phyloP scores from a whole-genome alignment of 2,329 filamentous ascomycete species.

The Ascochyta pisi region DNA sequence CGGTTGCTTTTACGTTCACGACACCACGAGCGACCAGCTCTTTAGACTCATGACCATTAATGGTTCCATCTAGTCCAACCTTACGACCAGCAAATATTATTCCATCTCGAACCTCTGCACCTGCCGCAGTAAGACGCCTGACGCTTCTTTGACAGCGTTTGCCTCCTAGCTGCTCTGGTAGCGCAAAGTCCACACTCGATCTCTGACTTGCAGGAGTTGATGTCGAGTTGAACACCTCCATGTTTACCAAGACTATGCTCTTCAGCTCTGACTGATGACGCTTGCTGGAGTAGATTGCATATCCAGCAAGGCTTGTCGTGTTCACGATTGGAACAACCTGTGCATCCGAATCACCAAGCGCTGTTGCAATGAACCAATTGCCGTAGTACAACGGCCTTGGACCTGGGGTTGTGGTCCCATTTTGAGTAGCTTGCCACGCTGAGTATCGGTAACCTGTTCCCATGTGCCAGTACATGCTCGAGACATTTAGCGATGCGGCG shows the following conservation, averaged over 20 bases:
- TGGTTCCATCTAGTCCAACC: conserved; percentile 16
- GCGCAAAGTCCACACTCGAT: conserved; percentile 8
- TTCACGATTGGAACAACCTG: conserved; percentile 21
- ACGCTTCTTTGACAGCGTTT: conserved; percentile 9
- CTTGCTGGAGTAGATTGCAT: conserved; percentile 17
- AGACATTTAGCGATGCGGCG: conserved; percentile 60
- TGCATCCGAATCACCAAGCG: conserved; percentile 54
- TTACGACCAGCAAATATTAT: conserved; percentile 19
- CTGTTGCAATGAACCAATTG: conserved; percentile 63
- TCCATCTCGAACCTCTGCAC: conserved; percentile 17
- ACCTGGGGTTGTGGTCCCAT: conserved; percentile 64
- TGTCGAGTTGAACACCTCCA: conserved; percentile 24
- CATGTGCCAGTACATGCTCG: conserved; percentile 68
- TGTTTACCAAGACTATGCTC: conserved; percentile 25
- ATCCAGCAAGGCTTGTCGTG: conserved; percentile 17
- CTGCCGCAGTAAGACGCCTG: conserved; percentile 18
- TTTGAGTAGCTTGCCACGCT: conserved; percentile 65
- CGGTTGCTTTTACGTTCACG: conserved; percentile 19
- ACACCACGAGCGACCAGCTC: conserved; percentile 10
- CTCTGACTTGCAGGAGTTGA: conserved; percentile 9
- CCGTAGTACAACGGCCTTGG: conserved; percentile 61
- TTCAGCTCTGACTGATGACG: conserved; percentile 7
- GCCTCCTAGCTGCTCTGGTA: conserved; percentile 9
- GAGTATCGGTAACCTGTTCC: conserved; percentile 69
- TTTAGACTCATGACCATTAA: conserved; percentile 8